Evolutionary conservation across 2,329 filamentous ascomycete species (phyloP), one percentile per base, ranked within the genome.

Genomic region (Acephala macrosclerotiorum): DNA sequence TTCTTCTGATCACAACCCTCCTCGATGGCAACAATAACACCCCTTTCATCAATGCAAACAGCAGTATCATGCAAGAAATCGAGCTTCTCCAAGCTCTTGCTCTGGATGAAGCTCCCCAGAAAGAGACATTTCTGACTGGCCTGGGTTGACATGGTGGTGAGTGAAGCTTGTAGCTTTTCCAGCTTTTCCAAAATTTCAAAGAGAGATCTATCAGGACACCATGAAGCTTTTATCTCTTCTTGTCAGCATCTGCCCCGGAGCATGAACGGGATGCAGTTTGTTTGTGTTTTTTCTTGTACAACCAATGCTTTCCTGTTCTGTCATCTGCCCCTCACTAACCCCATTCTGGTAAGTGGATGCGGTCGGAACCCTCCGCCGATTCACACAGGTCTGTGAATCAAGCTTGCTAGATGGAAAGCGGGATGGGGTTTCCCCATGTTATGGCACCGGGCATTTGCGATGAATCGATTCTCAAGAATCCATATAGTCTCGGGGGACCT

Each of bases 51-150:
- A 14, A 85, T 87, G 67, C 77, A 84, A 71, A 84, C 81, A 53
- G 79, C 80, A 29, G 79, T 81, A 66, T 80, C 75, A 42, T 79
- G 76, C 36, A 78, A 79, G 66, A 84, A 81, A 42, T 86, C 83
- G n/a, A 87, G 77, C 49, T 80, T 77, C 14, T 77, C 78, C 60
- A 81, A 77, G 25, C 75, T 82, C 72, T 75, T 80, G 74, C 76
- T 86, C 74, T 91, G 85, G 14, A 90, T 84, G 72, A 91, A 91
- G 0, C 85, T 83, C 14, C 89, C 89, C 22, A 83, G 68, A 72
- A 88, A 91, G 55, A 91, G 79, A 16, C 57, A 58, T 25, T 64
- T 66, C 14, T 51, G 38, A 36, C 14, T 26, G 7, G 12, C 45
- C 7, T 59, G 35, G 26, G 40, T 6, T 33, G 61, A 18, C 65